Percentiles rank a stretch among this genome's conserved stretches.
Evolutionary conservation across 441 rosid species (phyloP).

Genomic region (Arabidopsis lyrata): DNA sequence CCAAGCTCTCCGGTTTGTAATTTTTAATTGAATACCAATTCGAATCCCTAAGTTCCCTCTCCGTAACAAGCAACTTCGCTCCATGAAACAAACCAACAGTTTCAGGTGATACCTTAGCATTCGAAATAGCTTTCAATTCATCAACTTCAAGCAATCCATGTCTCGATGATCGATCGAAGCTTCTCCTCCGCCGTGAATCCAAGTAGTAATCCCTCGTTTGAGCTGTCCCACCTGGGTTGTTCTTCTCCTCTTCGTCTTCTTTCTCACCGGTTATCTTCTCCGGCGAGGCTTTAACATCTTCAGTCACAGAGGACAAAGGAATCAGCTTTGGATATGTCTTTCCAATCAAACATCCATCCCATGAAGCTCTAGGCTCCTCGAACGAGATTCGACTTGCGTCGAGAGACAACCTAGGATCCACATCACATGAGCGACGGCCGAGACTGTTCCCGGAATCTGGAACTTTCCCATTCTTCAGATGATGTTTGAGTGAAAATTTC

Average conservation of each 20-base stretch:
- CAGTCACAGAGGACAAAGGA: conserved; percentile 51
- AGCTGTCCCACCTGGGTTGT: conserved; percentile 82
- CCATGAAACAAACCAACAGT: conserved; percentile 73
- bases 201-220: conserved; percentile 94
- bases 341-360: conserved; percentile 71
- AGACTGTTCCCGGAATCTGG: conserved; percentile 36
- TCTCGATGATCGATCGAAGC: conserved; percentile 88
- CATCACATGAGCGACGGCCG: conserved; percentile 64
- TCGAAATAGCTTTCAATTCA: conserved; percentile 68
- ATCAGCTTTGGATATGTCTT: conserved; percentile 49
- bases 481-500: conserved; percentile 53
- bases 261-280: conserved; percentile 26
- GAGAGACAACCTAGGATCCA: conserved; percentile 56
- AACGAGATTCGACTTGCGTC: conserved; percentile 51
- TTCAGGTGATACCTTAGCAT: conserved; percentile 84
- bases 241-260: conserved; percentile 67
- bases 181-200: conserved; percentile 83
- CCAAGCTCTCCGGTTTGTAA: conserved; percentile 76
- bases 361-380: conserved; percentile 59
- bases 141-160: conserved; percentile 89
- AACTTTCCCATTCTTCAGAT: conserved; percentile 32
- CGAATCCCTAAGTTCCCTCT: conserved; percentile 69
- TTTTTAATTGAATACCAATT: conserved; percentile 82
- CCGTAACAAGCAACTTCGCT: conserved; percentile 81
- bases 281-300: conserved; percentile 48